These are phyloP conservation scores for Linnemannia zychae DNA, from an alignment of 192 early-diverging fungal genomes.

Conservation along the genomic window DNA sequence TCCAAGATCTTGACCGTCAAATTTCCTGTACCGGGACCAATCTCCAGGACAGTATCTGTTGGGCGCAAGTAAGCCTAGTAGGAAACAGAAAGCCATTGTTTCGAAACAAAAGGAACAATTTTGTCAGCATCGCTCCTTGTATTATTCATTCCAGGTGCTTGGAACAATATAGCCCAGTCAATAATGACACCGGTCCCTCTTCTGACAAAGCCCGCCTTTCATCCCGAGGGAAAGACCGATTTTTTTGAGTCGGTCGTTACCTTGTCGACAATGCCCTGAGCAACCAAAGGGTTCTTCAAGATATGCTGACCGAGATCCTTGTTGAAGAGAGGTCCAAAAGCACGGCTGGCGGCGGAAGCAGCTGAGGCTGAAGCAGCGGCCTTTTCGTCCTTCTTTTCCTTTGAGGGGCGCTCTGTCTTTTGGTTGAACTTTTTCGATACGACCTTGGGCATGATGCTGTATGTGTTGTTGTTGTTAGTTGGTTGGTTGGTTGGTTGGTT, in stretches of 20 bases:
- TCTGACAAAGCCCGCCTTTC: too few species aligned
- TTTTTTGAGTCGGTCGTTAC: constrained; percentile 67
- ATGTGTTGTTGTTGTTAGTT: neutral
- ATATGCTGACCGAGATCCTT: constrained; percentile 99
- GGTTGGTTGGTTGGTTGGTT: neutral
- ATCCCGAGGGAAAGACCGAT: neutral
- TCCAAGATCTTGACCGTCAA: constrained; percentile 95
- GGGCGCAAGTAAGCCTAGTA: constrained; percentile 64
- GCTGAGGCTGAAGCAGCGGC: constrained; percentile 33
- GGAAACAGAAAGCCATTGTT: neutral
- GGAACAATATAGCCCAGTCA: too few species aligned
- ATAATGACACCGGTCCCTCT: neutral
- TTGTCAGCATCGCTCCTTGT: neutral
- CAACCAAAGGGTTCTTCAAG: constrained; percentile 97
- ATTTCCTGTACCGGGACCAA: constrained; percentile 99
- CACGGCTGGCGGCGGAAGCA: constrained; percentile 54
- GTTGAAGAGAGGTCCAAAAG: constrained; percentile 94
- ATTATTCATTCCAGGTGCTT: too few species aligned
- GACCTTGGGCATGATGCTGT: constrained; percentile 42
- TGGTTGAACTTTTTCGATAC: constrained; percentile 45
- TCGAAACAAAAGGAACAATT: neutral
- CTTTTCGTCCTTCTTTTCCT: constrained; percentile 54
- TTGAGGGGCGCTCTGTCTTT: constrained; percentile 16
- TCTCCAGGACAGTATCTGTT: constrained; percentile 89
- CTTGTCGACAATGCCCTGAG: constrained; percentile 97